Percentiles rank a stretch among this genome's conserved stretches.
Evolutionary conservation across 2,329 filamentous ascomycete genomes (phyloP).

Genomic region (Sporothrix sp.): DNA sequence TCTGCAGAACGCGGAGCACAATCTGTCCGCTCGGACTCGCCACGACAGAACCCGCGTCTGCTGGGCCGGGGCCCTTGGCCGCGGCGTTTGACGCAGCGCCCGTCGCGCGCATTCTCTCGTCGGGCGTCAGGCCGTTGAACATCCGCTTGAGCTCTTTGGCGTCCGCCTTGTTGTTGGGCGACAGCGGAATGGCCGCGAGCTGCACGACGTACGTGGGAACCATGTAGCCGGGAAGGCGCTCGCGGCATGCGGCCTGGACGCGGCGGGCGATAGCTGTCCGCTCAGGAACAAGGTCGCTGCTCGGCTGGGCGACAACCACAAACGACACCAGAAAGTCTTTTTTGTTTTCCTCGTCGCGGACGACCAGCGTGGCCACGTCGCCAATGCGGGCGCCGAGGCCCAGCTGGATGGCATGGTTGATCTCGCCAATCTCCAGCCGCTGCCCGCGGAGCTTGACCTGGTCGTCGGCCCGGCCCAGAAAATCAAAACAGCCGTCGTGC

Average conservation of each 20-base stretch:
- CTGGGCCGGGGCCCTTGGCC: conserved; percentile 15
- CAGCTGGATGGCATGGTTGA: conserved; percentile 69
- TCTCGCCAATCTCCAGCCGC: conserved; percentile 80
- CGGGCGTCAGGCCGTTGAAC: conserved; percentile 51
- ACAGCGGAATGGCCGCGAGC: conserved; percentile 64
- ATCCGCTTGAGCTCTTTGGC: conserved; percentile 56
- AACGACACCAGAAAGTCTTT: conserved; percentile 81
- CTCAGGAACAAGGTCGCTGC: neutral
- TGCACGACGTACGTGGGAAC: conserved; percentile 74
- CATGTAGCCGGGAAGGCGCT: conserved; percentile 74
- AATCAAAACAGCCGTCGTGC: conserved; percentile 74
- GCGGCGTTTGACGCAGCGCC: conserved; percentile 29
- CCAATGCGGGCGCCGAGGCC: conserved; percentile 42
- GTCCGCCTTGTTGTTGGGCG: conserved; percentile 84
- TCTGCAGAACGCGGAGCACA: conserved; percentile 33
- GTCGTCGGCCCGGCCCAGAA: conserved; percentile 78
- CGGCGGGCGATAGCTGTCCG: conserved; percentile 30
- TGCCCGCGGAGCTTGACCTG: conserved; percentile 89
- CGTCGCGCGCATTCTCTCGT: conserved; percentile 51
- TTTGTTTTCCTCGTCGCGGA: conserved; percentile 59
- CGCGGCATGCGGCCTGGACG: conserved; percentile 54
- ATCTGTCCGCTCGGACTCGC: neutral
- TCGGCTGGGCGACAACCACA: conserved; percentile 31
- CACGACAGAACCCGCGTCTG: neutral
- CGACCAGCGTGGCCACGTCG: conserved; percentile 68